Conservation (phyloP, 2,329 filamentous ascomycete species). For the Bisporella sp. region DNA sequence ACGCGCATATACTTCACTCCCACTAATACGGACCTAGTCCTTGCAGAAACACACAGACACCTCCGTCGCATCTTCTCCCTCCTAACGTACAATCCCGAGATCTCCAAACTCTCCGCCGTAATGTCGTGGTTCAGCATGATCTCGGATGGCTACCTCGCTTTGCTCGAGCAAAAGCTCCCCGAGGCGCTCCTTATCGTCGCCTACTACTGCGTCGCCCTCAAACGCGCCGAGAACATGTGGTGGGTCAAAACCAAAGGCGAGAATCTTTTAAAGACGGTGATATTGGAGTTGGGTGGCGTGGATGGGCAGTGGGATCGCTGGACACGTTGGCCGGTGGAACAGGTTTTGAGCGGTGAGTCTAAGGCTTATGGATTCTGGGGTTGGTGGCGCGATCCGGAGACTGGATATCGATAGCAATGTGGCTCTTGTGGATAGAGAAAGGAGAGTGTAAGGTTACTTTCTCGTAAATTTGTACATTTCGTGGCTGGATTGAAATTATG, state of each 20-base stretch:
- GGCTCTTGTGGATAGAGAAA: too few relatives aligned
- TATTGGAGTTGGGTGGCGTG: slow-evolving; percentile 15
- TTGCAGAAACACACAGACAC: background rate
- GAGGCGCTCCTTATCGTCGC: slow-evolving; percentile 31
- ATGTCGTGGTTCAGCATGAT: slow-evolving; percentile 32
- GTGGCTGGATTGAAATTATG: too few relatives aligned
- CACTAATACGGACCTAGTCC: background rate
- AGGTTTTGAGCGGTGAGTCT: slow-evolving; percentile 4
- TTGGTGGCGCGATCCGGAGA: too few relatives aligned
- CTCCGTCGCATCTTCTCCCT: slow-evolving; percentile 15
- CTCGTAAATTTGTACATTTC: too few relatives aligned
- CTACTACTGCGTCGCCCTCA: slow-evolving; percentile 32
- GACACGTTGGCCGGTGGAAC: slow-evolving; percentile 19
- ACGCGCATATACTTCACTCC: too few relatives aligned
- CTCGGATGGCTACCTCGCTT: slow-evolving; percentile 25
- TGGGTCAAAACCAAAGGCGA: slow-evolving; percentile 37
- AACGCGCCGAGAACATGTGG: slow-evolving; percentile 31
- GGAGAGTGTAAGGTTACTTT: too few relatives aligned
- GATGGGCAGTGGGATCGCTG: slow-evolving; percentile 17
- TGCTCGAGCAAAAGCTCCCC: slow-evolving; percentile 28
- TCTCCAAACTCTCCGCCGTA: slow-evolving; percentile 15
- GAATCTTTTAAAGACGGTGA: slow-evolving; percentile 30
- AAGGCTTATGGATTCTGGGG: too few relatives aligned
- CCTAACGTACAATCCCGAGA: slow-evolving; percentile 15
- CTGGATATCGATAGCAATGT: too few relatives aligned